phyloP scores from a whole-genome alignment of 768 basidiomycete species.

The Gymnopilus dilepis region DNA sequence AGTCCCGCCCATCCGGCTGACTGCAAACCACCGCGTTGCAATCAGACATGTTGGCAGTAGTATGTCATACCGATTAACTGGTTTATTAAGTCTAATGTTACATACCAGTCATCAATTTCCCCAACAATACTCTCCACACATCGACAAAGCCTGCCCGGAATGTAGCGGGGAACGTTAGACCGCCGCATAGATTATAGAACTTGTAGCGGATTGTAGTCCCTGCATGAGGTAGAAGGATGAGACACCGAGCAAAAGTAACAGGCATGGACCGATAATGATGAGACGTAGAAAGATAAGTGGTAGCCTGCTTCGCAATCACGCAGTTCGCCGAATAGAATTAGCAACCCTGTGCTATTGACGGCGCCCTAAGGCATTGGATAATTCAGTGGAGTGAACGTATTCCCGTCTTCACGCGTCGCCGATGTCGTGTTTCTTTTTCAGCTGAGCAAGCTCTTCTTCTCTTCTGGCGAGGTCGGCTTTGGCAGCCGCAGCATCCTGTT shows the following conservation, averaged over 20 bases:
- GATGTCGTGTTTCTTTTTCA: slow-evolving; percentile 89
- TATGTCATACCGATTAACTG: slow-evolving; percentile 39
- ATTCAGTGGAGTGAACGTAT: slow-evolving; percentile 11
- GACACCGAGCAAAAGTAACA: slow-evolving; percentile 20
- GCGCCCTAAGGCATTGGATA: slow-evolving; percentile 7
- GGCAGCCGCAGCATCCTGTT: slow-evolving; percentile 91
- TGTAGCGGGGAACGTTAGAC: slow-evolving; percentile 36
- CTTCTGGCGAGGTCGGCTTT: slow-evolving; percentile 91
- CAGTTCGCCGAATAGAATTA: slow-evolving; percentile 11
- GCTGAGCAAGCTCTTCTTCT: slow-evolving; percentile 86
- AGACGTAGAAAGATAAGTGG: slow-evolving; percentile 13
- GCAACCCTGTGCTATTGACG: not conserved
- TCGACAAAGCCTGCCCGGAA: slow-evolving; percentile 62
- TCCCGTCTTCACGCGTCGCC: slow-evolving; percentile 61
- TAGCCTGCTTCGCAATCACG: not conserved
- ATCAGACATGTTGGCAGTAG: slow-evolving; percentile 73
- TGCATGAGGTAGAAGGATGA: slow-evolving; percentile 19
- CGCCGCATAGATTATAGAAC: slow-evolving; percentile 16
- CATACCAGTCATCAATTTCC: slow-evolving; percentile 61
- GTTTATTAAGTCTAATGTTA: slow-evolving; percentile 22
- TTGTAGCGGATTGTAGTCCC: not conserved
- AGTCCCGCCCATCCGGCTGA: slow-evolving; percentile 57
- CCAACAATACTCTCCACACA: slow-evolving; percentile 71
- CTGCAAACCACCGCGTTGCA: slow-evolving; percentile 58
- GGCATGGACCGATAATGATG: slow-evolving; percentile 19